Conservation (phyloP, 169 alveolate species). For the Babesia gibsoni region DNA sequence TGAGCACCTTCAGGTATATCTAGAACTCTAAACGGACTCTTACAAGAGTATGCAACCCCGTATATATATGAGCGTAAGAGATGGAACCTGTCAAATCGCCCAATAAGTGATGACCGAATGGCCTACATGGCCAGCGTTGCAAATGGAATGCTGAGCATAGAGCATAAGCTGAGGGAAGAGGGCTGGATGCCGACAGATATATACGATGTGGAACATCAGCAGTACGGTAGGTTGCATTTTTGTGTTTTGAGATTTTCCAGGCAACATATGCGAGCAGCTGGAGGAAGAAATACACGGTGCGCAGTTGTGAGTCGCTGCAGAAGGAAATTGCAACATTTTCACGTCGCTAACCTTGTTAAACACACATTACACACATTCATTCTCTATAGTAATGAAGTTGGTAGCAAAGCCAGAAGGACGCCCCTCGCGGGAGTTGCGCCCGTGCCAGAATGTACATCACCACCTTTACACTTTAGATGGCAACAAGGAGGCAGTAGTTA, state of each 20-base stretch:
- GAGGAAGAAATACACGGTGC: constrained; percentile 18
- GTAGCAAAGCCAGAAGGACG: neutral
- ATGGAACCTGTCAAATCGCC: constrained; percentile 34
- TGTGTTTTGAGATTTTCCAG: neutral
- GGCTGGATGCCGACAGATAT: constrained; percentile 52
- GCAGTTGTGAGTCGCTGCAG: constrained; percentile 7
- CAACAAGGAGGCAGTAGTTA: neutral
- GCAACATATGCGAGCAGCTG: neutral
- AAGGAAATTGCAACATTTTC: neutral
- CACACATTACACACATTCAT: neutral
- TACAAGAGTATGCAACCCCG: constrained; percentile 47
- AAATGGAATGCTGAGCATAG: constrained; percentile 41
- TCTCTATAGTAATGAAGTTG: neutral
- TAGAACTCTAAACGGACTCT: constrained; percentile 30
- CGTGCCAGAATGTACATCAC: neutral
- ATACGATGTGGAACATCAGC: neutral
- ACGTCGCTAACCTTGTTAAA: neutral
- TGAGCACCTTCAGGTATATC: constrained; percentile 11
- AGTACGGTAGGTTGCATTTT: neutral
- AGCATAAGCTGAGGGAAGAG: constrained; percentile 27
- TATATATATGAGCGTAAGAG: neutral
- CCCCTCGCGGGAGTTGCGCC: constrained; percentile 5
- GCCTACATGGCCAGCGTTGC: constrained; percentile 18
- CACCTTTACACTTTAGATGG: neutral
- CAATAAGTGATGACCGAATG: constrained; percentile 27